Percentiles rank a stretch among this genome's conserved stretches.
Evolutionary conservation across 1,139 yeast species (phyloP).

Genomic region (Blastobotrys ciferrii): DNA sequence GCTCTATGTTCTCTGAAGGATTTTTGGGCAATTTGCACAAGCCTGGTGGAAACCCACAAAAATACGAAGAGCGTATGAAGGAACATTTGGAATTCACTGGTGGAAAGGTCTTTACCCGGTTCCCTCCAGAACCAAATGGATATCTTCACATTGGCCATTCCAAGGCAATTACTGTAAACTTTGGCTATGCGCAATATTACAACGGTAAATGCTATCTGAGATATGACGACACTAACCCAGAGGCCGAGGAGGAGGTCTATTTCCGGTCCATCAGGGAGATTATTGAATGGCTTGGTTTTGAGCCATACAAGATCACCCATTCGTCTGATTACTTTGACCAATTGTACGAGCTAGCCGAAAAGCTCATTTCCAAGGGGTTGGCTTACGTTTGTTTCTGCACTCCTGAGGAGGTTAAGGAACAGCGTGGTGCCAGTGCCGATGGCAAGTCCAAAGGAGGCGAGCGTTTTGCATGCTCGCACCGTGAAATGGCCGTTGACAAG

Average conservation of each 20-base stretch:
- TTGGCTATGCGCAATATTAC: conserved; percentile 90
- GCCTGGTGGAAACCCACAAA: conserved; percentile 93
- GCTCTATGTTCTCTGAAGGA: conserved; percentile 94
- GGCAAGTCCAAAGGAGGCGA: conserved; percentile 87
- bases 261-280: conserved; percentile 92
- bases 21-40: conserved; percentile 93
- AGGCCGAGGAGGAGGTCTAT: conserved; percentile 89
- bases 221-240: conserved; percentile 96
- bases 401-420: conserved; percentile 82
- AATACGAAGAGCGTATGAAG: conserved; percentile 75
- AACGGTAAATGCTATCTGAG: conserved; percentile 93
- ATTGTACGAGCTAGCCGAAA: conserved; percentile 82
- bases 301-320: conserved; percentile 81
- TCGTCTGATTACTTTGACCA: conserved; percentile 89
- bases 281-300: conserved; percentile 80
- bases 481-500: conserved; percentile 67
- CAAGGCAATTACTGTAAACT: conserved; percentile 92
- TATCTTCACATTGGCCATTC: conserved; percentile 96
- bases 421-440: conserved; percentile 87
- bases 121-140: conserved; percentile 94
- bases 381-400: conserved; percentile 96
- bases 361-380: conserved; percentile 60
- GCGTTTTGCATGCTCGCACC: conserved; percentile 77
- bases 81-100: conserved; percentile 74
- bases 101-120: conserved; percentile 87